Conservation (phyloP, 1,284 basidiomycete genomes). For the Malassezia globosa region DNA sequence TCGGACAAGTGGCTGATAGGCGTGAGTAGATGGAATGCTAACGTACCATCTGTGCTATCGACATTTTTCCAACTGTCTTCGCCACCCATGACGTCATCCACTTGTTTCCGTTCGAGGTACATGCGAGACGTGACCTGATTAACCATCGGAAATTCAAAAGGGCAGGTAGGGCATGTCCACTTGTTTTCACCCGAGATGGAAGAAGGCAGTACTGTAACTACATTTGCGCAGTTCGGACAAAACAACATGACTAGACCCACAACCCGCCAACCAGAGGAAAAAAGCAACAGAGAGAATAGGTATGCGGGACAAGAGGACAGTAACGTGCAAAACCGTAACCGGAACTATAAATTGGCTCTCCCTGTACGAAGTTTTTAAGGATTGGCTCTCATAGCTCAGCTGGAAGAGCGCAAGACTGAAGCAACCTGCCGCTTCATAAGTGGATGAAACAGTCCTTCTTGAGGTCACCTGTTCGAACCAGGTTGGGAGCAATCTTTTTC, state of each 20-base stretch:
- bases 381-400: constrained; percentile 18
- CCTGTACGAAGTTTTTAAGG: too few species aligned
- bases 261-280: too few species aligned
- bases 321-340: not conserved
- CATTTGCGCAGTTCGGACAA: constrained; percentile 88
- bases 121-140: constrained; percentile 55
- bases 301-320: not conserved
- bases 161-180: constrained; percentile 87
- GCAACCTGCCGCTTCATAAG: constrained; percentile 11
- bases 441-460: constrained; percentile 17
- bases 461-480: constrained; percentile 22
- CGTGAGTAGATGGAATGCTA: not conserved
- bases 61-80: constrained; percentile 84
- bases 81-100: constrained; percentile 50
- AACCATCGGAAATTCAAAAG: constrained; percentile 82
- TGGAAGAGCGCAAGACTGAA: constrained; percentile 22
- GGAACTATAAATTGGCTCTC: not conserved
- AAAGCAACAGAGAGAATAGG: too few species aligned
- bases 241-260: constrained; percentile 80
- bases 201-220: constrained; percentile 56
- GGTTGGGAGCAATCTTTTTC: constrained; percentile 19
- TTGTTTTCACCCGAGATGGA: constrained; percentile 60
- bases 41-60: constrained; percentile 60
- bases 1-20: constrained; percentile 57
- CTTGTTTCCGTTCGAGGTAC: constrained; percentile 31